Conservation (phyloP, 1,139 yeast genomes). For the Debaryomyces singareniensis region DNA sequence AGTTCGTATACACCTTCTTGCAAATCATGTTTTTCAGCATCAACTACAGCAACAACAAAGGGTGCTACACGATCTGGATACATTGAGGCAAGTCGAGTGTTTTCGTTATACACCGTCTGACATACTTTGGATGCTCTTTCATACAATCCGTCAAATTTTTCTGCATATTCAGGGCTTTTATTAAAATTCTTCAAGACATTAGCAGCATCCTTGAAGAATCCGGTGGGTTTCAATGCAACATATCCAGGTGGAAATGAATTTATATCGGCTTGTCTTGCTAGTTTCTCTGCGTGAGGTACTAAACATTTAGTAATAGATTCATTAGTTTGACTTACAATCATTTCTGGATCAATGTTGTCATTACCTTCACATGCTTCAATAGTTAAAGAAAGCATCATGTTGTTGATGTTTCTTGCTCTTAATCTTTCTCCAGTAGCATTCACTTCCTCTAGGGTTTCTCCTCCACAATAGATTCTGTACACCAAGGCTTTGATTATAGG, state of each 20-base stretch:
- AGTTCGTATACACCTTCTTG: constrained; percentile 90
- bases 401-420: constrained; percentile 69
- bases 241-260: constrained; percentile 72
- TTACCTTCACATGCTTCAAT: constrained; percentile 89
- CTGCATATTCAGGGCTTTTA: constrained; percentile 33
- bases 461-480: constrained; percentile 86
- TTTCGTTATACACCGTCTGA: constrained; percentile 50
- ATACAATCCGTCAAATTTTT: constrained; percentile 55
- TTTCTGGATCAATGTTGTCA: constrained; percentile 53
- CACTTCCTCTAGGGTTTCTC: constrained; percentile 70
- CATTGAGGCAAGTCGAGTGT: constrained; percentile 35
- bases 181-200: constrained; percentile 62
- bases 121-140: constrained; percentile 57
- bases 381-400: constrained; percentile 91
- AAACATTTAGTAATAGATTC: constrained; percentile 64
- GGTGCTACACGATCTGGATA: constrained; percentile 74
- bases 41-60: constrained; percentile 79
- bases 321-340: constrained; percentile 61
- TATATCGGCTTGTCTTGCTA: constrained; percentile 43
- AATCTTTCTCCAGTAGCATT: constrained; percentile 62
- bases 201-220: constrained; percentile 73
- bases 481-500: constrained; percentile 64
- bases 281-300: constrained; percentile 59
- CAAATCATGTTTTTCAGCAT: constrained; percentile 84
- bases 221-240: constrained; percentile 92